Percentiles rank a stretch among this genome's conserved stretches.
These are phyloP conservation scores for Pyrus pyrifolia DNA, from an alignment of 306 rosid genomes.

Conservation along the genomic window DNA sequence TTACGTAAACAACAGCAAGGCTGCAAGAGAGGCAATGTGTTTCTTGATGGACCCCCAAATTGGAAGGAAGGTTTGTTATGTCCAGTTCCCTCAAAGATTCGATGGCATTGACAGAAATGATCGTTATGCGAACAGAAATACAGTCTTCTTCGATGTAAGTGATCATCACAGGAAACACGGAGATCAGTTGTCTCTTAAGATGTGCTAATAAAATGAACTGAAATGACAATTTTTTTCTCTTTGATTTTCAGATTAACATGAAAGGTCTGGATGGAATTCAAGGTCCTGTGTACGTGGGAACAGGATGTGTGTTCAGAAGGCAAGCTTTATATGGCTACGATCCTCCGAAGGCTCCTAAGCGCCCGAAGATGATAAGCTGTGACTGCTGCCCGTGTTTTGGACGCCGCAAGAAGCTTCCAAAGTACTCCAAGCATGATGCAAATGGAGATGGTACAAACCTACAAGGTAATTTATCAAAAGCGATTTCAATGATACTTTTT, in stretches of 20 bases:
- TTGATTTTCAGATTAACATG: conserved; percentile 76
- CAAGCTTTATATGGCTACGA: conserved; percentile 87
- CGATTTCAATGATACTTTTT: no score
- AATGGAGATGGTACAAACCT: conserved; percentile 57
- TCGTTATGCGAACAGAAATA: conserved; percentile 92
- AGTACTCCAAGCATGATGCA: conserved; percentile 49
- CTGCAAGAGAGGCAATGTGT: conserved; percentile 86
- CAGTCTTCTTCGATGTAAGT: conserved; percentile 81
- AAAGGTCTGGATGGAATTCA: conserved; percentile 94
- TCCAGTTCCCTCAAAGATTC: conserved; percentile 89
- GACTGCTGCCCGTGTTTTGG: conserved; percentile 94
- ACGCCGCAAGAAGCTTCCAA: conserved; percentile 66
- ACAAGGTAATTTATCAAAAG: conserved; percentile 2
- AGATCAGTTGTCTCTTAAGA: neutral
- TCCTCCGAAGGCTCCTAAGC: conserved; percentile 89
- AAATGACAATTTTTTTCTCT: conserved; percentile 9
- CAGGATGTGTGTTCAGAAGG: conserved; percentile 95
- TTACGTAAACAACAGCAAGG: conserved; percentile 81
- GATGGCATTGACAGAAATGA: conserved; percentile 84
- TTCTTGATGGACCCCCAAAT: conserved; percentile 90
- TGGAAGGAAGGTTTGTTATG: conserved; percentile 76
- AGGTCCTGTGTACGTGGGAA: conserved; percentile 94
- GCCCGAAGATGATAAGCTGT: conserved; percentile 92
- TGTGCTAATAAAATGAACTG: neutral
- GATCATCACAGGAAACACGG: neutral